Evolutionary conservation across 768 basidiomycete species (phyloP).

Genomic region (Cystofilobasidium macerans): DNA sequence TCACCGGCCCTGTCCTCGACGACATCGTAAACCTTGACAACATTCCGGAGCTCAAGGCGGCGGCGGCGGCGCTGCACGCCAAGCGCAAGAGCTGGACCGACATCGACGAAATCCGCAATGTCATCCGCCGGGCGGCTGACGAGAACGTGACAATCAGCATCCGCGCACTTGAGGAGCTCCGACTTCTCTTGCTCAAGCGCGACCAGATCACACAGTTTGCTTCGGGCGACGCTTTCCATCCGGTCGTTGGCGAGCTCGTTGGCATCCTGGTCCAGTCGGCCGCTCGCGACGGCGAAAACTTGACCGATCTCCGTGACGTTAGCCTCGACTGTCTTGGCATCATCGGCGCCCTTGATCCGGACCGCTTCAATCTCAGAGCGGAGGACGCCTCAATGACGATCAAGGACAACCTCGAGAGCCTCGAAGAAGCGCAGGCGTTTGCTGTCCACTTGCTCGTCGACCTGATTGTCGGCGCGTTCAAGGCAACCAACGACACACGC

Average conservation of each 20-base stretch:
- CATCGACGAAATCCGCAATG: slow-evolving; percentile 49
- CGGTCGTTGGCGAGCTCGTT: slow-evolving; percentile 57
- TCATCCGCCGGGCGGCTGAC: slow-evolving; percentile 61
- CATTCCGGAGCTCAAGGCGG: slow-evolving; percentile 50
- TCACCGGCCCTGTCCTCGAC: slow-evolving; percentile 47
- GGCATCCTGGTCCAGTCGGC: slow-evolving; percentile 57
- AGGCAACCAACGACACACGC: slow-evolving; percentile 83
- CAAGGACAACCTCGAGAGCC: slow-evolving; percentile 51
- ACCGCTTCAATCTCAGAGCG: slow-evolving; percentile 57
- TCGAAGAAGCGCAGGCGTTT: slow-evolving; percentile 58
- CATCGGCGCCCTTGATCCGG: slow-evolving; percentile 88
- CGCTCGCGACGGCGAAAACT: slow-evolving; percentile 65
- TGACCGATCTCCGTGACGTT: slow-evolving; percentile 54
- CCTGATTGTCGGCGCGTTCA: slow-evolving; percentile 77
- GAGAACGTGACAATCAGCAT: slow-evolving; percentile 69
- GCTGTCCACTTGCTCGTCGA: slow-evolving; percentile 75
- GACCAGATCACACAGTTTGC: slow-evolving; percentile 43
- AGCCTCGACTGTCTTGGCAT: slow-evolving; percentile 86
- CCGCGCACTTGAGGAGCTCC: slow-evolving; percentile 66
- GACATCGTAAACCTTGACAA: slow-evolving; percentile 69
- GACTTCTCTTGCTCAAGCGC: slow-evolving; percentile 46
- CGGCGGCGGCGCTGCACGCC: slow-evolving; percentile 30
- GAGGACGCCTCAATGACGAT: slow-evolving; percentile 36
- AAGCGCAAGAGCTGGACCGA: slow-evolving; percentile 47
- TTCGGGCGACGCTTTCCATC: slow-evolving; percentile 78